Evolutionary conservation across 805 yeast species (phyloP).

Genomic region (Candida insectalens): DNA sequence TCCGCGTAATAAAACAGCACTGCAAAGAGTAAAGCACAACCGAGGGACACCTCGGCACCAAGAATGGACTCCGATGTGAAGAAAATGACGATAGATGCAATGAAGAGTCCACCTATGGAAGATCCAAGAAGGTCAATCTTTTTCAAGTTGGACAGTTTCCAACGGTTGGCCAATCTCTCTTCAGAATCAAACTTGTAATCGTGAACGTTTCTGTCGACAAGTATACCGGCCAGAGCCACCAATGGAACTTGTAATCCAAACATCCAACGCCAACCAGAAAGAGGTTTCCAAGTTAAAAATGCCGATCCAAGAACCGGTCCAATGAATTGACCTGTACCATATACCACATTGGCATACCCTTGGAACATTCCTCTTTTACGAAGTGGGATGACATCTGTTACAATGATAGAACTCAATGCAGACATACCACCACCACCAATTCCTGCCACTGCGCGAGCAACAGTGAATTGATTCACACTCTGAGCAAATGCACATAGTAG

Average conservation of each 20-base stretch:
- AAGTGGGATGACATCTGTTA: constrained; percentile 46
- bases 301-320: constrained; percentile 37
- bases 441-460: constrained; percentile 48
- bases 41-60: constrained; percentile 7
- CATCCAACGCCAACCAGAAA: constrained; percentile 37
- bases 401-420: constrained; percentile 40
- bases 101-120: constrained; percentile 22
- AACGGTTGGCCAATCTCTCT: constrained; percentile 17
- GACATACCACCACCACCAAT: constrained; percentile 50
- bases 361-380: constrained; percentile 44
- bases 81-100: constrained; percentile 26
- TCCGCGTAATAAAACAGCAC: constrained; percentile 24
- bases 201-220: constrained; percentile 23
- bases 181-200: constrained; percentile 21
- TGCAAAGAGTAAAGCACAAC: constrained; percentile 9
- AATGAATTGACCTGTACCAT: constrained; percentile 29
- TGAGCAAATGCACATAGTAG: constrained; percentile 30
- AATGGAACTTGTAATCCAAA: constrained; percentile 32
- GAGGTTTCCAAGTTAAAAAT: constrained; percentile 22
- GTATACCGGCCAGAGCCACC: constrained; percentile 18
- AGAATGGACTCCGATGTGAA: constrained; percentile 16
- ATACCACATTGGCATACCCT: constrained; percentile 35
- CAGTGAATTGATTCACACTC: constrained; percentile 33
- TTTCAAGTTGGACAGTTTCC: constrained; percentile 24
- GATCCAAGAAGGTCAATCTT: constrained; percentile 35